phyloP scores from a whole-genome alignment of 2,329 filamentous ascomycete genomes.

The Fragosphaeria purpurea region DNA sequence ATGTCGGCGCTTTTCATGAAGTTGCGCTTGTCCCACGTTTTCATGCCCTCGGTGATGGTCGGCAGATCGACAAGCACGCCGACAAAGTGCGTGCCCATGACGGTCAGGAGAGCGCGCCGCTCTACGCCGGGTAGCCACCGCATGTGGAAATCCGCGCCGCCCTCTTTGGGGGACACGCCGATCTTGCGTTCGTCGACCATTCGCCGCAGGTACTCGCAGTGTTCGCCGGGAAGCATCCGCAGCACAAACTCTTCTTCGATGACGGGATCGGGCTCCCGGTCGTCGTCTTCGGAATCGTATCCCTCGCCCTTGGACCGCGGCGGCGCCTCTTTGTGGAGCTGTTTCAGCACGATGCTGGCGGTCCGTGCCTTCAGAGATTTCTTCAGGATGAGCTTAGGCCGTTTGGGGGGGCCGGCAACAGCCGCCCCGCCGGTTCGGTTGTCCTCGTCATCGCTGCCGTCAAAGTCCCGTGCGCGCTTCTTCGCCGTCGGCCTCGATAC shows the following conservation, averaged over 20 bases:
- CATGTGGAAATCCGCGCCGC: constrained; percentile 68
- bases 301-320: constrained; percentile 70
- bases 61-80: constrained; percentile 75
- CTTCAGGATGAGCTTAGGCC: constrained; percentile 42
- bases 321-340: constrained; percentile 45
- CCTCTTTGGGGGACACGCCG: constrained; percentile 51
- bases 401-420: constrained; percentile 28
- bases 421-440: not conserved
- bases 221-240: constrained; percentile 76
- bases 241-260: constrained; percentile 86
- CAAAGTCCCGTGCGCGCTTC: constrained; percentile 50
- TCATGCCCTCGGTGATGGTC: constrained; percentile 82
- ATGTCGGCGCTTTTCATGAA: constrained; percentile 87
- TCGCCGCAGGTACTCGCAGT: constrained; percentile 72
- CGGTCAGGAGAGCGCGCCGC: constrained; percentile 60
- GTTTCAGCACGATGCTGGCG: constrained; percentile 29
- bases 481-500: constrained; percentile 51
- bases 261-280: constrained; percentile 75
- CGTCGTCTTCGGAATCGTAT: constrained; percentile 93
- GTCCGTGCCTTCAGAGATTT: constrained; percentile 34
- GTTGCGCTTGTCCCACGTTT: constrained; percentile 80
- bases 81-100: constrained; percentile 63
- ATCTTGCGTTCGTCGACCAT: constrained; percentile 70
- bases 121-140: constrained; percentile 63
- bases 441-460: constrained; percentile 35